Conservation (phyloP, 352 stramenopile genomes). For the Pythium aquatile region DNA sequence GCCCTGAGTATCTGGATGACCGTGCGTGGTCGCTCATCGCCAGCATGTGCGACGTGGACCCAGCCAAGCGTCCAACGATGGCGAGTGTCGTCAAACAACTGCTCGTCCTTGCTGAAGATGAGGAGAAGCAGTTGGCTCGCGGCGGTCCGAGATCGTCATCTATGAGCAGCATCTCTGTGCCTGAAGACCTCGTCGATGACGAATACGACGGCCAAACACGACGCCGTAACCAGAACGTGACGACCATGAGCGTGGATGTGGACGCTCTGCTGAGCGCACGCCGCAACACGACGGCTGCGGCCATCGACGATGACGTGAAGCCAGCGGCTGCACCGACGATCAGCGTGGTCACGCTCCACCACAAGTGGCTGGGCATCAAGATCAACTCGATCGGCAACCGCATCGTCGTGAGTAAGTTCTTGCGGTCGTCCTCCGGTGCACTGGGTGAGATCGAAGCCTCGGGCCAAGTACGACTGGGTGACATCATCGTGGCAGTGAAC, state of each 20-base stretch:
- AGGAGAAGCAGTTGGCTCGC: constrained; percentile 32
- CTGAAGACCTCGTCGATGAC: constrained; percentile 13
- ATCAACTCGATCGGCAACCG: constrained; percentile 74
- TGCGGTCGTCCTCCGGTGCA: constrained; percentile 50
- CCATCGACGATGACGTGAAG: not conserved
- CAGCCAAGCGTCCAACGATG: constrained; percentile 45
- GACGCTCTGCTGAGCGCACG: constrained; percentile 13
- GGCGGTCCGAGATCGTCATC: not conserved
- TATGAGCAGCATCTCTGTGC: not conserved
- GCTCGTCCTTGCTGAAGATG: constrained; percentile 44
- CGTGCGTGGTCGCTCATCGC: constrained; percentile 45
- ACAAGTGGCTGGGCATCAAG: constrained; percentile 76
- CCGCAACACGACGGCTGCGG: constrained; percentile 2
- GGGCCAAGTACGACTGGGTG: constrained; percentile 48
- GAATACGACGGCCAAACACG: constrained; percentile 6
- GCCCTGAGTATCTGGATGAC: constrained; percentile 39
- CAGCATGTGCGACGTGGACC: constrained; percentile 54
- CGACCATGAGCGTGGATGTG: constrained; percentile 14
- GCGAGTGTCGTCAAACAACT: constrained; percentile 45
- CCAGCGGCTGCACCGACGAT: constrained; percentile 10
- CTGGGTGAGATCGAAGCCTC: constrained; percentile 75
- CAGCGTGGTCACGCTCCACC: constrained; percentile 48
- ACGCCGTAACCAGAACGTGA: constrained; percentile 3
- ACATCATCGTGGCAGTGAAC: constrained; percentile 70
- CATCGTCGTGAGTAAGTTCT: constrained; percentile 73